These are phyloP conservation scores for Pleurotus tuoliensis DNA, from an alignment of 768 basidiomycete species.

Conservation along the genomic window DNA sequence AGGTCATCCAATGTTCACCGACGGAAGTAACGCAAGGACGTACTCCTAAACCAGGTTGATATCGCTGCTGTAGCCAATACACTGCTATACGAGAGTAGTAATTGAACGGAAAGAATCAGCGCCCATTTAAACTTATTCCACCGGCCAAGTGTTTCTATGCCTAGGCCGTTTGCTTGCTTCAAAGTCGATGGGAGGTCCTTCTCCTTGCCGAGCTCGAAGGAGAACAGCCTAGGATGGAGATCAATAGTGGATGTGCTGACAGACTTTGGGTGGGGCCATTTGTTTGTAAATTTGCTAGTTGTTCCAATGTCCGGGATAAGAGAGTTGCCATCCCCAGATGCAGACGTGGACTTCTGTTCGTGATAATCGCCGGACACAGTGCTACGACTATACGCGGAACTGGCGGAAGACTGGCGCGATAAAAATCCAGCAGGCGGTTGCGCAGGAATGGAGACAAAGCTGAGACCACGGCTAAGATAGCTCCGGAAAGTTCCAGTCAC, in stretches of 20 bases:
- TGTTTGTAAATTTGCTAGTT: constrained; percentile 44
- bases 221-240: not conserved
- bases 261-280: constrained; percentile 44
- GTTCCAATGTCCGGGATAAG: constrained; percentile 21
- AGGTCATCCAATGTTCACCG: too few relatives aligned
- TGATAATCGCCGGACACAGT: not conserved
- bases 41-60: constrained; percentile 58
- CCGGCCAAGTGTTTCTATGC: constrained; percentile 32
- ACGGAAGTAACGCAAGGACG: constrained; percentile 13
- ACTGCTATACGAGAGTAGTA: constrained; percentile 52
- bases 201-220: not conserved
- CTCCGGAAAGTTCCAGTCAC: constrained; percentile 11
- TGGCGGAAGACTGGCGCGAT: not conserved
- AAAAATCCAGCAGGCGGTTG: constrained; percentile 8
- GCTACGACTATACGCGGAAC: not conserved
- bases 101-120: constrained; percentile 49
- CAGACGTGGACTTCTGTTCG: not conserved
- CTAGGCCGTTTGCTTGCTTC: constrained; percentile 33
- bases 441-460: constrained; percentile 13
- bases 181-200: constrained; percentile 17
- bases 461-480: constrained; percentile 14
- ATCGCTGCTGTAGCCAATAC: constrained; percentile 47
- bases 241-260: constrained; percentile 8
- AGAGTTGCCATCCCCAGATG: not conserved
- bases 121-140: constrained; percentile 68